Conservation (phyloP, 306 rosid species). For the Cucurbita moschata region DNA sequence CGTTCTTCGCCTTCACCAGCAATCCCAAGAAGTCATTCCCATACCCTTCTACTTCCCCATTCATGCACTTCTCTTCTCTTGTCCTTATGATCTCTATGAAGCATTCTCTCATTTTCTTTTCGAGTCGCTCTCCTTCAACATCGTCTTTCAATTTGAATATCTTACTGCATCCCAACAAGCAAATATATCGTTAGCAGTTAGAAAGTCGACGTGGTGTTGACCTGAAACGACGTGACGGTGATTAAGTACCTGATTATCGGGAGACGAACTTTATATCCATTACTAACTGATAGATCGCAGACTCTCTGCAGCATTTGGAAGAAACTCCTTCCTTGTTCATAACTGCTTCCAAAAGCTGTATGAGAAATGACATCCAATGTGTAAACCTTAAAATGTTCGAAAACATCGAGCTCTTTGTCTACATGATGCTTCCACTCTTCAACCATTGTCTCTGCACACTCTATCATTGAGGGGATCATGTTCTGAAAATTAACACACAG, state of each 20-base stretch:
- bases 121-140: neutral
- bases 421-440: neutral
- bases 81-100: neutral
- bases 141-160: neutral
- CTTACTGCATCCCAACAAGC: neutral
- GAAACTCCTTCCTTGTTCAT: neutral
- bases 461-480: neutral
- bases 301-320: neutral
- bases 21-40: conserved; percentile 1
- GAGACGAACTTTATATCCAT: neutral
- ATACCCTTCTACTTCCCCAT: neutral
- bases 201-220: too few species aligned
- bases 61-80: neutral
- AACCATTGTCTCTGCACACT: neutral
- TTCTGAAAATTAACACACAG: neutral
- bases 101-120: neutral
- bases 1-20: neutral
- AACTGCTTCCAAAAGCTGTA: conserved; percentile 8
- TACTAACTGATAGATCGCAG: neutral
- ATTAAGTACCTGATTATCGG: neutral
- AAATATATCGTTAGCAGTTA: neutral
- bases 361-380: neutral
- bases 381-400: neutral
- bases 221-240: too few species aligned
- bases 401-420: neutral